A percentile compares a stretch with the other conserved stretches of the same genome.
phyloP scores from a whole-genome alignment of 495 filamentous ascomycete species.

The Aspergillus bertholletiae region DNA sequence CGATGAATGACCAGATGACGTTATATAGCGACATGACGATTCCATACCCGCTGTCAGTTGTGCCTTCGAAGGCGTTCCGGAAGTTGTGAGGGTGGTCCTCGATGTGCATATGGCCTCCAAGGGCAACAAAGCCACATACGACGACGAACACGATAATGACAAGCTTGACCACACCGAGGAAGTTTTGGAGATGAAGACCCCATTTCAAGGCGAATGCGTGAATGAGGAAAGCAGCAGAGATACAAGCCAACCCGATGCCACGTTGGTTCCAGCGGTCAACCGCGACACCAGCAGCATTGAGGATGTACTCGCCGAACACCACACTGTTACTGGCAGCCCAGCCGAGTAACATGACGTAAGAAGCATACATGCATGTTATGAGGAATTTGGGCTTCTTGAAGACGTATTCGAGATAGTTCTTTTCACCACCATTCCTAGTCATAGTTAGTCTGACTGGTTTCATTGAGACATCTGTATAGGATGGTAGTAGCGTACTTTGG shows the following conservation, averaged over 20 bases:
- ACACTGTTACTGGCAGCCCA: constrained; percentile 61
- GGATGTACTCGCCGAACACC: constrained; percentile 67
- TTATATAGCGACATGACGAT: constrained; percentile 62
- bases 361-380: constrained; percentile 58
- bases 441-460: constrained; percentile 1
- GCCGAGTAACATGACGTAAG: constrained; percentile 53
- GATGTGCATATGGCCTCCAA: constrained; percentile 43
- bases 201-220: constrained; percentile 62
- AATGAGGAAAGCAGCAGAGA: constrained; percentile 59
- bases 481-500: constrained; percentile 27
- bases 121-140: constrained; percentile 60
- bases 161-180: constrained; percentile 66
- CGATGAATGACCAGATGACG: constrained; percentile 66
- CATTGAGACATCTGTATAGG: not conserved
- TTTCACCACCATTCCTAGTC: constrained; percentile 61
- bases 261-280: constrained; percentile 66
- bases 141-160: constrained; percentile 64
- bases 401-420: constrained; percentile 69
- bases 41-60: constrained; percentile 53
- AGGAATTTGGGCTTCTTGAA: constrained; percentile 63
- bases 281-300: constrained; percentile 57
- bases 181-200: constrained; percentile 63
- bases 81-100: constrained; percentile 58
- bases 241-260: constrained; percentile 62
- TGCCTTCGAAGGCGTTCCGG: constrained; percentile 59